These are phyloP conservation scores for Zostera marina DNA, from an alignment of 116 monocot species.

Conservation along the genomic window DNA sequence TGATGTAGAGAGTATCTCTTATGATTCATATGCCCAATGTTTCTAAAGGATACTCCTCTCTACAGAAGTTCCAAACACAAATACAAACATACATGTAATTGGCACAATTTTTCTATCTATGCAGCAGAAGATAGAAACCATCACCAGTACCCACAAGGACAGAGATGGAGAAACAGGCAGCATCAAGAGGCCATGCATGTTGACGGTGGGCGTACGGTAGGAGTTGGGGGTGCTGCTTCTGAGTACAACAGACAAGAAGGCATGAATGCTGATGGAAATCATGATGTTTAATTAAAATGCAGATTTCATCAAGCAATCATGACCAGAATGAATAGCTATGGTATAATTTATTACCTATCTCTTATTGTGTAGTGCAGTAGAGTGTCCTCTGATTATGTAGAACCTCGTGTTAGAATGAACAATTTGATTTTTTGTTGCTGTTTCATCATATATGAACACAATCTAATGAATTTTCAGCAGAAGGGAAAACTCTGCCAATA, in stretches of 20 bases:
- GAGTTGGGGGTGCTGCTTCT: slow-evolving; percentile 12
- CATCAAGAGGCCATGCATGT: slow-evolving; percentile 12
- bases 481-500: no score
- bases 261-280: slow-evolving; percentile 6
- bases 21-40: no score
- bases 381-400: slow-evolving; percentile 1
- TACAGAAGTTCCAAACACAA: neutral
- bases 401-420: no score
- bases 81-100: no score
- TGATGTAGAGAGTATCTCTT: no score
- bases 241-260: slow-evolving; percentile 19
- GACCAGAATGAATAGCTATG: no score
- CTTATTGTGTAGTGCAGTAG: neutral
- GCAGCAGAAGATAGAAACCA: slow-evolving; percentile 34
- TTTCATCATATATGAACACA: neutral
- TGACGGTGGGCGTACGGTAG: slow-evolving; percentile 4
- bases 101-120: slow-evolving; percentile 2
- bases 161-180: slow-evolving; percentile 30
- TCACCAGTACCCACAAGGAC: slow-evolving; percentile 30
- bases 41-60: no score
- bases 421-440: neutral
- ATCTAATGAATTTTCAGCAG: no score
- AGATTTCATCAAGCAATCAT: no score
- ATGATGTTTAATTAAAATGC: neutral
- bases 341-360: neutral